A percentile compares a stretch with the other conserved stretches of the same genome.
Evolutionary conservation across 2,329 filamentous ascomycete genomes (phyloP).

Genomic region (Neonectria neomacrospora): DNA sequence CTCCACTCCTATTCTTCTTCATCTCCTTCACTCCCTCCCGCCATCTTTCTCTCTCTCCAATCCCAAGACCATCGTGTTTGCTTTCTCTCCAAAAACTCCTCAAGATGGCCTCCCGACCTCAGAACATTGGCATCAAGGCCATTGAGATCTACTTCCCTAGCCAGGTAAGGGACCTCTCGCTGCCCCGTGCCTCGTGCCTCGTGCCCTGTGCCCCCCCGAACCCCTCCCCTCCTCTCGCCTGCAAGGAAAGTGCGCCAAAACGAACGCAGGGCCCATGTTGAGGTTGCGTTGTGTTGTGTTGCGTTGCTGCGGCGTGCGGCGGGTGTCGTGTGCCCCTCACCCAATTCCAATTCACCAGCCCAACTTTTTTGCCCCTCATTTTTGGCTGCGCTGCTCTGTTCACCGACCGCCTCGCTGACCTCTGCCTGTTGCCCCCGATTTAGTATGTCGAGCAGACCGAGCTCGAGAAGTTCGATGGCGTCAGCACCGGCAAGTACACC

Average conservation of each 20-base stretch:
- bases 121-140: slow-evolving; percentile 93
- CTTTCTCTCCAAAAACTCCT: slow-evolving; percentile 24
- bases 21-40: slow-evolving; percentile 22
- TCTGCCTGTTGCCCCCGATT: slow-evolving; percentile 31
- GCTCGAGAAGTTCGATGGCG: slow-evolving; percentile 88
- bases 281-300: slow-evolving; percentile 31
- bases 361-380: slow-evolving; percentile 37
- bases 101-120: slow-evolving; percentile 78
- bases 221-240: slow-evolving; percentile 25
- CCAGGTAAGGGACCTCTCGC: slow-evolving; percentile 69
- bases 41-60: slow-evolving; percentile 15
- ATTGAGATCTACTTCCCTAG: slow-evolving; percentile 90
- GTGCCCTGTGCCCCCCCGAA: not conserved
- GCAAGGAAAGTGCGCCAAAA: not conserved
- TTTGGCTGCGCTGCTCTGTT: slow-evolving; percentile 21
- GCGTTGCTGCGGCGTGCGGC: slow-evolving; percentile 30
- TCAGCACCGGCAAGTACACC: slow-evolving; percentile 85
- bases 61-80: slow-evolving; percentile 17
- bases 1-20: slow-evolving; percentile 28
- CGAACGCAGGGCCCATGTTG: slow-evolving; percentile 14
- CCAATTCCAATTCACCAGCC: slow-evolving; percentile 34
- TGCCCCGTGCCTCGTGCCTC: slow-evolving; percentile 16
- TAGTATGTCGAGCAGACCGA: slow-evolving; percentile 87
- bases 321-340: slow-evolving; percentile 43
- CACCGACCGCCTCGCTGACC: slow-evolving; percentile 43